These are phyloP conservation scores for Cercospora beticola DNA, from an alignment of 2,329 filamentous ascomycete species.

Conservation along the genomic window DNA sequence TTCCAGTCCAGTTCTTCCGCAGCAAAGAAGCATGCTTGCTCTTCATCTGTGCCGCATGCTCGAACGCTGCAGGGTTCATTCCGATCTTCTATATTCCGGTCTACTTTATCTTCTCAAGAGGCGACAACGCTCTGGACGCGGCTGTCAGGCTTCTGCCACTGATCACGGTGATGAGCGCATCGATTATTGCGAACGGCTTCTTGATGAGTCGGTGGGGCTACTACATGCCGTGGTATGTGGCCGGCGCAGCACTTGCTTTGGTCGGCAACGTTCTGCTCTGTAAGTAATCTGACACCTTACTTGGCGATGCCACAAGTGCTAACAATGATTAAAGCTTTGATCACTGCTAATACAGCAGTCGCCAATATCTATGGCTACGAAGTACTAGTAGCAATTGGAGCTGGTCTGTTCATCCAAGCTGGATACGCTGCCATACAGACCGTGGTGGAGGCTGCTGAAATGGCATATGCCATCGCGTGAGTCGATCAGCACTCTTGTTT, in stretches of 20 bases:
- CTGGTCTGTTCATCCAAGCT: constrained; percentile 25
- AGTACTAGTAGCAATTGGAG: constrained; percentile 26
- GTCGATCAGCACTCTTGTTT: background rate
- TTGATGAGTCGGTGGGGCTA: constrained; percentile 43
- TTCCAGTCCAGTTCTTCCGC: constrained; percentile 51
- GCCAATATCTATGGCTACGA: constrained; percentile 32
- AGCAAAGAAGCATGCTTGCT: constrained; percentile 48
- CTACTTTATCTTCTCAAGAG: constrained; percentile 54
- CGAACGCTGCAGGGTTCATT: constrained; percentile 9
- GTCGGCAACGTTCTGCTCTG: background rate
- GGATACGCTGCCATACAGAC: constrained; percentile 18
- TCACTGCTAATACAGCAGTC: constrained; percentile 17
- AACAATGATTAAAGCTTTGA: constrained; percentile 39
- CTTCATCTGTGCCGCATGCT: constrained; percentile 40
- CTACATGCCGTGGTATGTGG: constrained; percentile 46
- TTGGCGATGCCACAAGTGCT: too few relatives aligned
- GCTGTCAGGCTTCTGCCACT: constrained; percentile 47
- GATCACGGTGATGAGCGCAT: constrained; percentile 41
- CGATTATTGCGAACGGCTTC: constrained; percentile 34
- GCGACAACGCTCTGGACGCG: constrained; percentile 45
- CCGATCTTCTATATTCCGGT: constrained; percentile 56
- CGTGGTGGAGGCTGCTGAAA: background rate
- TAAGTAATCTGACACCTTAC: too few relatives aligned
- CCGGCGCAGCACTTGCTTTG: constrained; percentile 38
- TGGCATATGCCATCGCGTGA: background rate